These are phyloP conservation scores for Aspergillus sp. DNA, from an alignment of 2,329 filamentous ascomycete species.

Conservation along the genomic window DNA sequence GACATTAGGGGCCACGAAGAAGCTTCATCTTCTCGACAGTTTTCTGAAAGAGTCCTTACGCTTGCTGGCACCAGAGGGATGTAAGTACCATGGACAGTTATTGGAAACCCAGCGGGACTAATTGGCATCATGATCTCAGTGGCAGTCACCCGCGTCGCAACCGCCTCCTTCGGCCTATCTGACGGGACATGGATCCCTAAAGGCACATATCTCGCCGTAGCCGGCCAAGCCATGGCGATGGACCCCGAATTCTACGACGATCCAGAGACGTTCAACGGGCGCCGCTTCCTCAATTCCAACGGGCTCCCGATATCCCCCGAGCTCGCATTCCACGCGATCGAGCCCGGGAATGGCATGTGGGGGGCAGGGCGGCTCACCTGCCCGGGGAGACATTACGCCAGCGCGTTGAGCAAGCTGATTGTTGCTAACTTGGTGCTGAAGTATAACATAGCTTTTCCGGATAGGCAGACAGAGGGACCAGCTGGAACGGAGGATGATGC, in stretches of 20 bases:
- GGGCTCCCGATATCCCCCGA: not conserved
- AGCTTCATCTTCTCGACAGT: not conserved
- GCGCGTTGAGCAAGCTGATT: not conserved
- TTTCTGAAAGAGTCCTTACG: not conserved
- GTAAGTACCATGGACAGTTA: no score
- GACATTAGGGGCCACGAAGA: not conserved
- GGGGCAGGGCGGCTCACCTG: not conserved
- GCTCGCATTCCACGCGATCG: not conserved
- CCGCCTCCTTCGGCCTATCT: not conserved
- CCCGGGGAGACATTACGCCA: not conserved
- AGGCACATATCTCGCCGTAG: not conserved
- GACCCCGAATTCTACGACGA: not conserved
- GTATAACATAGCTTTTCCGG: not conserved
- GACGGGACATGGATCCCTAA: not conserved
- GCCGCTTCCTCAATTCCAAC: not conserved
- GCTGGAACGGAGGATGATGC: not conserved
- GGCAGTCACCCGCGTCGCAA: not conserved
- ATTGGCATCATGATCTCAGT: not conserved
- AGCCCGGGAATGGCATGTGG: not conserved
- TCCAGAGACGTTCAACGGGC: not conserved
- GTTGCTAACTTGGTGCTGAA: not conserved
- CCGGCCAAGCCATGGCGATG: not conserved
- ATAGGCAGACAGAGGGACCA: not conserved
- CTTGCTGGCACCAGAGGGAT: not conserved
- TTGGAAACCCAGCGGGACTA: no score